Percentiles rank a stretch among this genome's conserved stretches.
Conservation (phyloP, 805 yeast genomes). For the Monosporozyma solicola region DNA sequence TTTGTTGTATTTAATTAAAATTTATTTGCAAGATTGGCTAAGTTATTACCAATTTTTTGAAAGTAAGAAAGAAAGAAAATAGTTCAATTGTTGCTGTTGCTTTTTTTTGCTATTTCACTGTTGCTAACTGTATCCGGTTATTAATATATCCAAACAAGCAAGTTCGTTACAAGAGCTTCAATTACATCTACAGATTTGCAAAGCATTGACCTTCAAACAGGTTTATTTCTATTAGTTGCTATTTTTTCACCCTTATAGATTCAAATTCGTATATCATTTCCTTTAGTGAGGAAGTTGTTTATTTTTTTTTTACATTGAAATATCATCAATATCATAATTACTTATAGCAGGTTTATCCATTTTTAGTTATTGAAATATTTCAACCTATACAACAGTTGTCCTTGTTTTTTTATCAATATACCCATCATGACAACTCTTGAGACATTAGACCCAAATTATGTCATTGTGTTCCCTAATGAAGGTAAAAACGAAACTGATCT, state of each 20-base stretch:
- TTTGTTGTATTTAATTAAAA: not conserved
- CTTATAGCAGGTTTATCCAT: not conserved
- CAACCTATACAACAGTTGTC: too few species aligned
- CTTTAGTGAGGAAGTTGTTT: not conserved
- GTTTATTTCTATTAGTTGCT: too few species aligned
- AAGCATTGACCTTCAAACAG: too few species aligned
- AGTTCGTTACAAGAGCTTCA: too few species aligned
- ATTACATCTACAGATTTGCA: too few species aligned
- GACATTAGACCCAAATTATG: constrained; percentile 24
- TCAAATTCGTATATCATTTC: not conserved
- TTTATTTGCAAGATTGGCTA: too few species aligned
- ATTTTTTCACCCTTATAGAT: too few species aligned
- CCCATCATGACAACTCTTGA: constrained; percentile 6
- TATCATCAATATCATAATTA: not conserved
- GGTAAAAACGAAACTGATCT: constrained; percentile 13
- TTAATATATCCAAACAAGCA: not conserved
- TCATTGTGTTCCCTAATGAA: constrained; percentile 8
- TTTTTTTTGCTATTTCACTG: not conserved
- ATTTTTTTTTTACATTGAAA: not conserved
- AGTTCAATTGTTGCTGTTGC: not conserved
- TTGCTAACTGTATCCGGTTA: not conserved
- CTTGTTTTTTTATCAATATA: not conserved
- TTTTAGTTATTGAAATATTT: not conserved
- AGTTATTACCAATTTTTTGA: too few species aligned
- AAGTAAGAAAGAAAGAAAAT: too few species aligned